Evolutionary conservation across 305 asterid species (phyloP).

Genomic region (Fraxinus sp.): DNA sequence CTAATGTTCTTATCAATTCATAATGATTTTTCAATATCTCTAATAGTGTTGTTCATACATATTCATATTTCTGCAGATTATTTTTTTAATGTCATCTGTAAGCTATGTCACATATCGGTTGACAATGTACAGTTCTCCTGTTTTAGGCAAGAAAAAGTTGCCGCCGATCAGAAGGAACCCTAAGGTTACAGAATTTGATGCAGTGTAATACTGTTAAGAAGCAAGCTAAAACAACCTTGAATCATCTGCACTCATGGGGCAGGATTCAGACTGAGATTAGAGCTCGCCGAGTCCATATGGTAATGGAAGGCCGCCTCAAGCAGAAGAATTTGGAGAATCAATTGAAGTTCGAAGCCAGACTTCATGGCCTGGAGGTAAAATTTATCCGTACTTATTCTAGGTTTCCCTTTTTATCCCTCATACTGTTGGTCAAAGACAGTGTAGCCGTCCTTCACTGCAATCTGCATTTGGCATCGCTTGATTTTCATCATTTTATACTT

Average conservation of each 20-base stretch:
- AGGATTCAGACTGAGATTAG: conserved; percentile 65
- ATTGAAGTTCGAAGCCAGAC: conserved; percentile 78
- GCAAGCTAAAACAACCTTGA: conserved; percentile 70
- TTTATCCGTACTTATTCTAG: neutral
- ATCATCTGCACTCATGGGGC: conserved; percentile 73
- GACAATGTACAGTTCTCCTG: conserved; percentile 17
- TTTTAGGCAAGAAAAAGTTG: conserved; percentile 68
- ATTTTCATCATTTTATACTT: neutral
- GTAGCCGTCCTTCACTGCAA: neutral
- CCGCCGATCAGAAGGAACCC: conserved; percentile 50
- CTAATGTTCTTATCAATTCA: neutral
- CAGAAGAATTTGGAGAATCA: conserved; percentile 81
- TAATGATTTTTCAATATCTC: neutral
- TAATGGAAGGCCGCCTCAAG: conserved; percentile 62
- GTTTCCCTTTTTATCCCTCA: neutral
- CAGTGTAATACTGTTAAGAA: conserved; percentile 54
- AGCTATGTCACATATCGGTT: neutral
- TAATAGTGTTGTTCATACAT: neutral
- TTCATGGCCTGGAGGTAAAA: conserved; percentile 80
- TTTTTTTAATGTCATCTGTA: neutral
- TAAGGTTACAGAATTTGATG: conserved; percentile 56
- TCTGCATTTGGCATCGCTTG: neutral
- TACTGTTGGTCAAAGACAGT: neutral
- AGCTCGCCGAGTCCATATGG: conserved; percentile 75
- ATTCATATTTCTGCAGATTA: neutral